Conservation (phyloP, 805 yeast species). For the Yarrowia sp. region DNA sequence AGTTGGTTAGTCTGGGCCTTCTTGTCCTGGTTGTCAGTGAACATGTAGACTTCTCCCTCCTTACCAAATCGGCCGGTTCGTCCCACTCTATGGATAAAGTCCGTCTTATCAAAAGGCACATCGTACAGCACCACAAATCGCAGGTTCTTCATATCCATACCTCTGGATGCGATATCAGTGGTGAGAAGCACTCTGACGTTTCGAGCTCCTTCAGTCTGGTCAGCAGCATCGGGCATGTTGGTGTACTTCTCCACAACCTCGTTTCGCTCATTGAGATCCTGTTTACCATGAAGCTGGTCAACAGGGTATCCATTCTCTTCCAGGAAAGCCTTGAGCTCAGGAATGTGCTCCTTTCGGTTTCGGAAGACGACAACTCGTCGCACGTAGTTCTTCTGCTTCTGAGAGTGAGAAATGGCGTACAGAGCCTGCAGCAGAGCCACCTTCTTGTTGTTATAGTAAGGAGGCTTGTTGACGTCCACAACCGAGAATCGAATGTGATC, state of each 20-base stretch:
- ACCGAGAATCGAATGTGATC: constrained; percentile 66
- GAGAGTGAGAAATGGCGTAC: constrained; percentile 80
- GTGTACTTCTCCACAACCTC: constrained; percentile 60
- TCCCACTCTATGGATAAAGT: constrained; percentile 86
- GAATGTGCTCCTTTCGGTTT: constrained; percentile 66
- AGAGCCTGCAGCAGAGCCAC: constrained; percentile 86
- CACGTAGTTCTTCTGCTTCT: constrained; percentile 69
- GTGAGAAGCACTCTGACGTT: constrained; percentile 71
- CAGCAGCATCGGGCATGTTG: constrained; percentile 41
- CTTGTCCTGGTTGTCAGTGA: constrained; percentile 63
- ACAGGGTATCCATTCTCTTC: constrained; percentile 56
- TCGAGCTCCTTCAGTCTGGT: constrained; percentile 30
- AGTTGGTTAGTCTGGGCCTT: constrained; percentile 66
- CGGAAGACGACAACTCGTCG: constrained; percentile 85
- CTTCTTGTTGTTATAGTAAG: constrained; percentile 78
- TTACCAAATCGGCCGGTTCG: constrained; percentile 92
- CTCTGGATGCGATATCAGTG: constrained; percentile 87
- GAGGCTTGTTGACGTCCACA: constrained; percentile 72
- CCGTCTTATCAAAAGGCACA: constrained; percentile 80
- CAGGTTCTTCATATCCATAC: constrained; percentile 78
- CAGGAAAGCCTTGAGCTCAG: constrained; percentile 55
- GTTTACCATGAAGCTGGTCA: constrained; percentile 64
- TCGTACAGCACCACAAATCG: constrained; percentile 82
- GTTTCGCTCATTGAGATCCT: constrained; percentile 58
- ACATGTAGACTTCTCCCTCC: constrained; percentile 80